Conservation (phyloP, 352 stramenopile species). For the Nothophytophthora sp. region DNA sequence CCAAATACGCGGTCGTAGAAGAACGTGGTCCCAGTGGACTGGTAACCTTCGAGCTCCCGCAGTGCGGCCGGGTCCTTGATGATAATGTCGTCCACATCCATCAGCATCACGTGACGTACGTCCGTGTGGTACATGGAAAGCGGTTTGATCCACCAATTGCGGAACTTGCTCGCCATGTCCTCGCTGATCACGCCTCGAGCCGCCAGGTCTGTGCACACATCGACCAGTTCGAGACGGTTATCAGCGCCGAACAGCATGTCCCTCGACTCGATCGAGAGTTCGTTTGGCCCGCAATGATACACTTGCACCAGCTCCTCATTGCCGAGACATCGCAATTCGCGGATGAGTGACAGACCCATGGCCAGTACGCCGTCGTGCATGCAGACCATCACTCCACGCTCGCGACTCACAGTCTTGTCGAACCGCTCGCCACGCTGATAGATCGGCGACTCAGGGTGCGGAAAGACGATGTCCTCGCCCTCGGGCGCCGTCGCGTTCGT, state of each 20-base stretch:
- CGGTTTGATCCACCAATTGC: constrained; percentile 30
- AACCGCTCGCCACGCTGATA: neutral
- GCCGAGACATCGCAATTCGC: constrained; percentile 19
- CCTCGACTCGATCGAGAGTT: constrained; percentile 6
- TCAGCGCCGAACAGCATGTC: constrained; percentile 4
- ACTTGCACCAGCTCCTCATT: constrained; percentile 21
- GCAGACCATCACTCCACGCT: too few species aligned
- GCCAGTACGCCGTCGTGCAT: too few species aligned
- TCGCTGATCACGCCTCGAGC: neutral
- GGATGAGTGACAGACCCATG: constrained; percentile 24
- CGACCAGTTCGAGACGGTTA: constrained; percentile 19
- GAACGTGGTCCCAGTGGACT: constrained; percentile 34
- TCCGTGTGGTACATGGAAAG: constrained; percentile 21
- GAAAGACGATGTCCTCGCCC: neutral
- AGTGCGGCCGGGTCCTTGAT: too few species aligned
- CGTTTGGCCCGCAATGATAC: constrained; percentile 10
- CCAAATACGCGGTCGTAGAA: too few species aligned
- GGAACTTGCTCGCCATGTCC: neutral
- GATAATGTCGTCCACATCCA: too few species aligned
- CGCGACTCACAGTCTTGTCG: neutral
- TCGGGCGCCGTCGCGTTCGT: neutral
- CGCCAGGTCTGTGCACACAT: constrained; percentile 23
- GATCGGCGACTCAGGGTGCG: neutral
- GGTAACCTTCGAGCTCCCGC: constrained; percentile 27
- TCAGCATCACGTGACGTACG: constrained; percentile 16